These are phyloP conservation scores for Cenococcum geophilum DNA, from an alignment of 495 filamentous ascomycete species.

Conservation along the genomic window DNA sequence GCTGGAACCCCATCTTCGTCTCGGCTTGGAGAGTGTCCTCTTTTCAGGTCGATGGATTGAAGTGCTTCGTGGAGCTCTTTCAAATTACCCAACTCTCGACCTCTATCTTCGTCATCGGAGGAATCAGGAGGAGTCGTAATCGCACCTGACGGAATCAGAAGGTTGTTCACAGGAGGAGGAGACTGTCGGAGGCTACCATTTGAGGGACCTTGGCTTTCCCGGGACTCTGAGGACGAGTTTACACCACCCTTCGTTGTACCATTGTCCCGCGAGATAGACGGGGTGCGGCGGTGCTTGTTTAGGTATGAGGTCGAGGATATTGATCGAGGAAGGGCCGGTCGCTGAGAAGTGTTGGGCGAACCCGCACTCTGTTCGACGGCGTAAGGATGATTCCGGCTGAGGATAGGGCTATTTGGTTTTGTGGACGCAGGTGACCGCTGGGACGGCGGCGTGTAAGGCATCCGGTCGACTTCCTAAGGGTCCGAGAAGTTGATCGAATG, in stretches of 20 bases:
- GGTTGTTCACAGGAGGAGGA: conserved; percentile 66
- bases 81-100: conserved; percentile 53
- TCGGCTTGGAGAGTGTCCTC: conserved; percentile 55
- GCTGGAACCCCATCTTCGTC: conserved; percentile 39
- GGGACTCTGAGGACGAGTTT: conserved; percentile 1
- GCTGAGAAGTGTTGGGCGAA: conserved; percentile 38
- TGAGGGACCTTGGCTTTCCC: conserved; percentile 29
- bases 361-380: conserved; percentile 42
- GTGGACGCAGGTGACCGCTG: conserved; percentile 74
- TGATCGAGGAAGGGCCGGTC: conserved; percentile 61
- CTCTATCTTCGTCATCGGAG: conserved; percentile 72
- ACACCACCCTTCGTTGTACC: conserved; percentile 12
- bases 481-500: conserved; percentile 23
- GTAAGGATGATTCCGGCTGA: conserved; percentile 52
- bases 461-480: conserved; percentile 42
- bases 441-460: conserved; percentile 92
- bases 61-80: conserved; percentile 80
- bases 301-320: conserved; percentile 72
- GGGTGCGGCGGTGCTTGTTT: conserved; percentile 59
- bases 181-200: conserved; percentile 61
- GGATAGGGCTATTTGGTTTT: conserved; percentile 54
- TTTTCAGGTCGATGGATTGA: conserved; percentile 64
- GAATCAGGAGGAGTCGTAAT: conserved; percentile 88
- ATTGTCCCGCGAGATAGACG: conserved; percentile 44
- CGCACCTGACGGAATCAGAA: conserved; percentile 68